Evolutionary conservation across 169 alveolate genomes (phyloP).

Genomic region (Plasmodium knowlesi): DNA sequence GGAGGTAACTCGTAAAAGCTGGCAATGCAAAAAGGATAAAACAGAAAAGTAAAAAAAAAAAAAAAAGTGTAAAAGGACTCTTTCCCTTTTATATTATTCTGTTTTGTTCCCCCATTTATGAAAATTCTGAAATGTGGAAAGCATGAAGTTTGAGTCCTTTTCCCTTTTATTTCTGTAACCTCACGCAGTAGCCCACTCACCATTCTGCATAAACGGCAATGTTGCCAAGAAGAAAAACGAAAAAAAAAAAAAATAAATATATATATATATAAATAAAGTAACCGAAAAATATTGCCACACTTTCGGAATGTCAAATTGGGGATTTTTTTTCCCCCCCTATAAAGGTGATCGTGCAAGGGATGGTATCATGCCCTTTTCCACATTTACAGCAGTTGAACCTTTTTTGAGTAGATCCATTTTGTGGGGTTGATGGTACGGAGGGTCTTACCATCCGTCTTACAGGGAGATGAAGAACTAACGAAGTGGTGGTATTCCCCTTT

Average conservation of each 20-base stretch:
- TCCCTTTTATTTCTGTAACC: not conserved
- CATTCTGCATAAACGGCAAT: not conserved
- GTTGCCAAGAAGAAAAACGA: not conserved
- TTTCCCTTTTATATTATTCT: not conserved
- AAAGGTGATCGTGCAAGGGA: not conserved
- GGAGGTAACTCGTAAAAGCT: not conserved
- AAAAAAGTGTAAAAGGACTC: not conserved
- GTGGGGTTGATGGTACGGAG: not conserved
- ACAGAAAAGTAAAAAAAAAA: too few species aligned
- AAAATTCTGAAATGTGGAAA: not conserved
- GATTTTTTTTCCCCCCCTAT: not conserved
- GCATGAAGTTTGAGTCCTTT: not conserved
- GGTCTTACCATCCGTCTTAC: not conserved
- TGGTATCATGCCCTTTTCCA: not conserved
- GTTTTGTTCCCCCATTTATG: not conserved
- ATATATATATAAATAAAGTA: not conserved
- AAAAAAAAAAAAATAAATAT: not conserved
- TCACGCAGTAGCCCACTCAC: not conserved
- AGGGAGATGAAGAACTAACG: not conserved
- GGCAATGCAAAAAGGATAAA: too few species aligned
- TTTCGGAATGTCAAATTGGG: not conserved
- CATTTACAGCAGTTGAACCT: not conserved
- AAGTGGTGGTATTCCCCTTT: not conserved
- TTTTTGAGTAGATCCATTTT: not conserved
- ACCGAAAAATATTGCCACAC: not conserved